Evolutionary conservation across 2,329 filamentous ascomycete species (phyloP), one percentile per base, ranked within the genome.

Genomic region (Bipolaris sorokiniana): DNA sequence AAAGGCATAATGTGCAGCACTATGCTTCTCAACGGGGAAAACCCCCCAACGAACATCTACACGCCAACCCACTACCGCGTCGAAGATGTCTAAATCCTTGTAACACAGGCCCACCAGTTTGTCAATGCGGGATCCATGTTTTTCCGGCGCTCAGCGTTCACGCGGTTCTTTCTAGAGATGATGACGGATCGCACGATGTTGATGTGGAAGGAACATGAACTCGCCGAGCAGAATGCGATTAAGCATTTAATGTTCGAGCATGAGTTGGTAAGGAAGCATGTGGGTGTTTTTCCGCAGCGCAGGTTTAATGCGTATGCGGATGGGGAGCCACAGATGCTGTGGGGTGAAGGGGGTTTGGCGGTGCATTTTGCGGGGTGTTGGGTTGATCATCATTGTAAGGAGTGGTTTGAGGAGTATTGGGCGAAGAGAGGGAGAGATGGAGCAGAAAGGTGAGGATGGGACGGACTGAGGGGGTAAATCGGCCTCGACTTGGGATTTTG

Each of bases 311-410:
- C 74, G 4, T 78, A 78, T 56, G 68, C 67, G 0, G 64, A 75
- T 20, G 75, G 74, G 11, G 72, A 67, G 38, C 56, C 67, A 36
- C 64, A 71, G 48, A 78, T 77, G 76, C 72, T 71, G 20, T 79
- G 75, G 64, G 63, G 68, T 20, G 71, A 74, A 31, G 77, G 76
- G 42, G 76, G 78, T 53, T 54, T 78, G n/a, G 66, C 74, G 7
- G 75, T 79, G 22, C 76, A 78, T 62, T 67, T 79, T 48, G 77
- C 76, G 0, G 77, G 76, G 16, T 78, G 76, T 61, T 78, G 76
- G 76, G 75, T 13, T 16, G 1, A 23, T 3, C 3, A 41, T 3
- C n/a, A 9, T 0, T 50, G 48, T 37, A 15, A 10, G 7, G 6
- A 34, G 41, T 69, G 71, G 64, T 79, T 76, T 63, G 67, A 73